These are phyloP conservation scores for Udeniomyces megalosporus DNA, from an alignment of 768 basidiomycete genomes.

Conservation along the genomic window DNA sequence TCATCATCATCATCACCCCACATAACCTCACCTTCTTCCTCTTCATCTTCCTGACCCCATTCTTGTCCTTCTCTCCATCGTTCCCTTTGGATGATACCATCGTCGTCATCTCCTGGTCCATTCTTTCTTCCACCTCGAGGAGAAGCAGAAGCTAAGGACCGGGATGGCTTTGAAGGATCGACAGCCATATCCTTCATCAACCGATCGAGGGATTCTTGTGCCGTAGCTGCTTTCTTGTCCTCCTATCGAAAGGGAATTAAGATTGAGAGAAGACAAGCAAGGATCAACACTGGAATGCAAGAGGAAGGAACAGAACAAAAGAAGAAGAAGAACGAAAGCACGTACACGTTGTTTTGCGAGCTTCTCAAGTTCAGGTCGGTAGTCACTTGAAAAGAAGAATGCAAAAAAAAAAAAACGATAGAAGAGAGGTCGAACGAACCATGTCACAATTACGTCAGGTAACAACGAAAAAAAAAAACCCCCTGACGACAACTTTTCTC, in stretches of 20 bases:
- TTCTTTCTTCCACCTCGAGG: background rate
- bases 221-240: slow-evolving; percentile 25
- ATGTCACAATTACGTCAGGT: background rate
- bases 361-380: slow-evolving; percentile 71
- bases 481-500: too few species aligned
- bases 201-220: slow-evolving; percentile 26
- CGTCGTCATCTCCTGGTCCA: slow-evolving; percentile 14
- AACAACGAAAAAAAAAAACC: background rate
- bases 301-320: background rate
- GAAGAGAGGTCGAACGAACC: too few species aligned
- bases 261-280: too few species aligned
- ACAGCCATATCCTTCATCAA: slow-evolving; percentile 30
- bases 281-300: too few species aligned
- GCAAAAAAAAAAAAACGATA: background rate
- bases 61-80: slow-evolving; percentile 7
- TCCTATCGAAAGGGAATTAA: slow-evolving; percentile 6
- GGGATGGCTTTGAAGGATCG: slow-evolving; percentile 2
- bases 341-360: slow-evolving; percentile 33
- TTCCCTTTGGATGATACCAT: slow-evolving; percentile 14
- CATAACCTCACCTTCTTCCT: slow-evolving; percentile 8
- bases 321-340: background rate
- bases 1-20: slow-evolving; percentile 15
- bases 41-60: slow-evolving; percentile 10
- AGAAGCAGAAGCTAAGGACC: slow-evolving; percentile 2
- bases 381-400: slow-evolving; percentile 44